phyloP scores from a whole-genome alignment of 495 filamentous ascomycete genomes.

The Penicillium argentinense region DNA sequence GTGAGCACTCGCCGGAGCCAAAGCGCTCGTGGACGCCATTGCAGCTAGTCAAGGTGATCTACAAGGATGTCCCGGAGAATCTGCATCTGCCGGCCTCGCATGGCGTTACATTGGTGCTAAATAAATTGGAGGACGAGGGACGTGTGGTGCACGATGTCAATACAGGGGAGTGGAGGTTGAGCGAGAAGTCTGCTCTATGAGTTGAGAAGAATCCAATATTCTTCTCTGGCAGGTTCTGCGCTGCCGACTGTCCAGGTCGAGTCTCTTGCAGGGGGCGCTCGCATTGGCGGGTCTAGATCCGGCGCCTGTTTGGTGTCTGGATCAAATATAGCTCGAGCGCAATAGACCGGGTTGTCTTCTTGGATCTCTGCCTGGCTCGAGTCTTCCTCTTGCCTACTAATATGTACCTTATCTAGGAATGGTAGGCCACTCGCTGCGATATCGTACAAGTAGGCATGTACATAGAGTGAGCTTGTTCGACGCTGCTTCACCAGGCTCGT shows the following conservation, averaged over 20 bases:
- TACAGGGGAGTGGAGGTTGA: slow-evolving; percentile 55
- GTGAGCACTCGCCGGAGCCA: slow-evolving; percentile 34
- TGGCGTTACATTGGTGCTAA: slow-evolving; percentile 66
- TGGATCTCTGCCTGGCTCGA: too few species aligned
- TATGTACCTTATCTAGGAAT: too few species aligned
- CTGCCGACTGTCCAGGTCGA: not conserved
- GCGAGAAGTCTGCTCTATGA: slow-evolving; percentile 31
- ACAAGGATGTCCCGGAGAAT: slow-evolving; percentile 71
- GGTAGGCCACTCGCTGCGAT: too few species aligned
- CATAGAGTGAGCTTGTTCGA: too few species aligned
- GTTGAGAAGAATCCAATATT: too few species aligned
- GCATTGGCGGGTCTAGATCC: not conserved
- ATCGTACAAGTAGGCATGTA: too few species aligned
- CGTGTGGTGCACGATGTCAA: slow-evolving; percentile 50
- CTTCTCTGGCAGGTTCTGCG: too few species aligned
- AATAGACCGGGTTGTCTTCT: too few species aligned
- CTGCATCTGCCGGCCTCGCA: slow-evolving; percentile 71
- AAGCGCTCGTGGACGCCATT: slow-evolving; percentile 60
- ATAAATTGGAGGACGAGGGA: slow-evolving; percentile 68
- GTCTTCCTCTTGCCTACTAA: too few species aligned
- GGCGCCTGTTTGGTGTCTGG: too few species aligned
- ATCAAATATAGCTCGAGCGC: too few species aligned
- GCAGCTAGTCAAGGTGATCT: slow-evolving; percentile 84
- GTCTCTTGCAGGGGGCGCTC: not conserved
- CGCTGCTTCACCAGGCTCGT: too few species aligned